Evolutionary conservation across 768 basidiomycete species (phyloP), one percentile per base, ranked within the genome.

Genomic region (Termitomyces sp.): DNA sequence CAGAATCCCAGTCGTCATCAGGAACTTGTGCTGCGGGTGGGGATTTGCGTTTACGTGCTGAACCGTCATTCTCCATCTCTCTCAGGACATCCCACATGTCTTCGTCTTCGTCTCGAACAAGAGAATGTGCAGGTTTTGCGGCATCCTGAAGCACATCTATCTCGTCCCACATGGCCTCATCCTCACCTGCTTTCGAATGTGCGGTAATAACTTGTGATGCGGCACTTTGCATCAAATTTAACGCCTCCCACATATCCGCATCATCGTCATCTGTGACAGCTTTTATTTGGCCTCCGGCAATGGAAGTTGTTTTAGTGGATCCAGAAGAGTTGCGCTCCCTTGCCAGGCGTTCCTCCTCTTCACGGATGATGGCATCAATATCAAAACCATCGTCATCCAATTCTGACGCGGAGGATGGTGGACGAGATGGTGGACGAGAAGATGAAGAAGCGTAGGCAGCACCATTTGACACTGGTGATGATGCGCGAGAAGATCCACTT

Each of bases 51-150:
- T 42, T 52, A 20, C 36, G 36, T 20, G 24, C 36, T 14, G 34
- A 7, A 34, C 34, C 20, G 10, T 55, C 46, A 42, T 68, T 50
- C 58, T 83, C 85, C 34, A 84, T 70, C 65, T 88, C 83, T 41
- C 79, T 65, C 53, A 90, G 71, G 42, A 87, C 75, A 61, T 85
- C 80, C 85, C 91, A 91, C 79, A 90, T 81, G 6, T 89, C 88
- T 42, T 87, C 84, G 52, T 87, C 86, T n/a, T 76, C 74, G n/a
- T 68, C 51, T 47, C 14, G 43, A 22, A 16, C n/a, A 49, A 26
- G 54, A 36, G 41, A 5, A 26, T 43, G 37, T 14, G 20, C 41
- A 14, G 46, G n/a, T 34, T 55, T 36, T 8, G 16, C 22, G 22
- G 37, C 46, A 27, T 42, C 31, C 29, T 63, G 42, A 26, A 61